Conservation (phyloP, 345 rosid genomes). For the Syzygium jambos region DNA sequence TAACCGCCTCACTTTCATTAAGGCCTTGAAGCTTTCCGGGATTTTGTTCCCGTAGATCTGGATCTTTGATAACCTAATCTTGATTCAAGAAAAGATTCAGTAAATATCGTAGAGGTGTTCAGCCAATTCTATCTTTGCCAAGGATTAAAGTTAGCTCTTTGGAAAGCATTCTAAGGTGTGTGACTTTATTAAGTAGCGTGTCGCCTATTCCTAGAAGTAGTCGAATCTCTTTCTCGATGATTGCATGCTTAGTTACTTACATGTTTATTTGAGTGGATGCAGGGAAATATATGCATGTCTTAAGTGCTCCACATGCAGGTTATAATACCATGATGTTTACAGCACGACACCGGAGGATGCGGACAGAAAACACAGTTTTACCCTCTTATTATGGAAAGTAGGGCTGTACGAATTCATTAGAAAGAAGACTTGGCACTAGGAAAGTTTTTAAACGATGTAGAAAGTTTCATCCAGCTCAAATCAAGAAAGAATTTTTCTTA, state of each 20-base stretch:
- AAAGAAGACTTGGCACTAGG: neutral
- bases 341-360: neutral
- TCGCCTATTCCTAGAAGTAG: neutral
- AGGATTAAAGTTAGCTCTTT: neutral
- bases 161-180: neutral
- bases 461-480: neutral
- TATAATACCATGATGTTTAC: neutral
- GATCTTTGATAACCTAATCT: slow-evolving; percentile 4
- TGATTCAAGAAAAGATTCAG: neutral
- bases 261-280: neutral
- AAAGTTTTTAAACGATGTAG: neutral
- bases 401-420: neutral
- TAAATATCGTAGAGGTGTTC: neutral
- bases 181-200: neutral
- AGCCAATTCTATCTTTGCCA: neutral
- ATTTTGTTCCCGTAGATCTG: slow-evolving; percentile 13
- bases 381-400: neutral
- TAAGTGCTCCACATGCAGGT: neutral
- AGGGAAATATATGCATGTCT: neutral
- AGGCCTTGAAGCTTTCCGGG: slow-evolving; percentile 15
- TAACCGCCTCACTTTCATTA: neutral
- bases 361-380: neutral
- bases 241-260: neutral
- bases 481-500: neutral
- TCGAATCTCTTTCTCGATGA: neutral